A percentile compares a stretch with the other conserved stretches of the same genome.
Evolutionary conservation across 257 asterid genomes (phyloP).

Genomic region (Solanum virginianum): DNA sequence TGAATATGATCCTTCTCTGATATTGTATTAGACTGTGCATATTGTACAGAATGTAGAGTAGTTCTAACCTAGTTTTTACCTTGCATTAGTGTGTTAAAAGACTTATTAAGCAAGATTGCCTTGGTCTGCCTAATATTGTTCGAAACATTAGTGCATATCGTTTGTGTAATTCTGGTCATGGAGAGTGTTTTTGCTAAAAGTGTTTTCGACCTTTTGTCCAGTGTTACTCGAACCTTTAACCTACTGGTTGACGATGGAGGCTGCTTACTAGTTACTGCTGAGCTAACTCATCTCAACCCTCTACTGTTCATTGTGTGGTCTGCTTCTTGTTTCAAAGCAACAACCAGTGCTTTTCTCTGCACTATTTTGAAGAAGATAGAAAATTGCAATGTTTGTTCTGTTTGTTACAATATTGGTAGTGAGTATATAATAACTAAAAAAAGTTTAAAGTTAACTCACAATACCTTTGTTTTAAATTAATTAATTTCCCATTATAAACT

Average conservation of each 20-base stretch:
- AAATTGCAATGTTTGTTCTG: no score
- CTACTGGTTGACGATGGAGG: background rate
- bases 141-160: background rate
- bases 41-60: constrained; percentile 31
- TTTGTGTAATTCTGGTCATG: background rate
- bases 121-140: background rate
- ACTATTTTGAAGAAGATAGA: no score
- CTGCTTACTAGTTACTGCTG: background rate
- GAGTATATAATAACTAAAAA: no score
- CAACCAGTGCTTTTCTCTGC: no score
- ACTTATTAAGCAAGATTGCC: background rate
- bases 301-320: no score
- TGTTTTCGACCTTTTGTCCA: background rate
- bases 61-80: constrained; percentile 11
- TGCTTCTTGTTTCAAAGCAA: no score
- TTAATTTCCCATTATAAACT: no score
- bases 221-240: background rate
- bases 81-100: background rate
- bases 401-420: no score
- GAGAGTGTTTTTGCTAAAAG: background rate
- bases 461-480: no score
- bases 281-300: background rate
- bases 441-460: no score
- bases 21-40: constrained; percentile 12
- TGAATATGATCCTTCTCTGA: constrained; percentile 4